A percentile compares a stretch with the other conserved stretches of the same genome.
Evolutionary conservation across 169 alveolate species (phyloP).

Genomic region (Cystoisospora suis): DNA sequence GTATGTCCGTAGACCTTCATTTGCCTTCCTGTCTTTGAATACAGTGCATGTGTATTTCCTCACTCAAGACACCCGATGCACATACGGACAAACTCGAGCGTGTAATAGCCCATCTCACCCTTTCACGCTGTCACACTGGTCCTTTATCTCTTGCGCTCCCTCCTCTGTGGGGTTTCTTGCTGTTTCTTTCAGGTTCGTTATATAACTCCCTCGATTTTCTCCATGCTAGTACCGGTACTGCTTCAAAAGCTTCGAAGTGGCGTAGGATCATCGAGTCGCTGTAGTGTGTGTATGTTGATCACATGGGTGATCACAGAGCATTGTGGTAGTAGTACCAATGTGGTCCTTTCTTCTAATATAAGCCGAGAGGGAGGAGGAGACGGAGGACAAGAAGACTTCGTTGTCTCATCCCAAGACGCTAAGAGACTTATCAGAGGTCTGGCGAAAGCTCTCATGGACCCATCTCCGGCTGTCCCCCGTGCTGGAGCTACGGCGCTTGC

Average conservation of each 20-base stretch:
- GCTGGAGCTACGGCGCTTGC: constrained; percentile 63
- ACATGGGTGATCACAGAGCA: constrained; percentile 54
- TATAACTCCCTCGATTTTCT: constrained; percentile 36
- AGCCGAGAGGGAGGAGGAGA: neutral
- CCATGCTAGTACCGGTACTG: constrained; percentile 52
- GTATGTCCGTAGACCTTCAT: no score
- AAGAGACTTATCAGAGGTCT: constrained; percentile 48
- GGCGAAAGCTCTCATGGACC: constrained; percentile 51
- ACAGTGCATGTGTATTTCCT: no score
- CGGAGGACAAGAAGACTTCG: neutral
- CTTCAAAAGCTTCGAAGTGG: constrained; percentile 55
- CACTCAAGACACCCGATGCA: no score
- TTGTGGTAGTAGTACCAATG: constrained; percentile 41
- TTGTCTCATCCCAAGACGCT: neutral
- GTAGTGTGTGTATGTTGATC: constrained; percentile 53
- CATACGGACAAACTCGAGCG: no score
- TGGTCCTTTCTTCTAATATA: neutral
- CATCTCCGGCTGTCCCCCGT: constrained; percentile 52
- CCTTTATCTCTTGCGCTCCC: no score
- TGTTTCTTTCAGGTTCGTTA: constrained; percentile 52
- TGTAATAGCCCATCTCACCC: no score
- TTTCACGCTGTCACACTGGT: no score
- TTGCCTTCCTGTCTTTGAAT: no score
- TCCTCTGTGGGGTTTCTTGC: neutral
- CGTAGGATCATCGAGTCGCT: constrained; percentile 62